Conservation (phyloP, 176 grass and related monocot genomes). For the Dendrocalamus sinicus region DNA sequence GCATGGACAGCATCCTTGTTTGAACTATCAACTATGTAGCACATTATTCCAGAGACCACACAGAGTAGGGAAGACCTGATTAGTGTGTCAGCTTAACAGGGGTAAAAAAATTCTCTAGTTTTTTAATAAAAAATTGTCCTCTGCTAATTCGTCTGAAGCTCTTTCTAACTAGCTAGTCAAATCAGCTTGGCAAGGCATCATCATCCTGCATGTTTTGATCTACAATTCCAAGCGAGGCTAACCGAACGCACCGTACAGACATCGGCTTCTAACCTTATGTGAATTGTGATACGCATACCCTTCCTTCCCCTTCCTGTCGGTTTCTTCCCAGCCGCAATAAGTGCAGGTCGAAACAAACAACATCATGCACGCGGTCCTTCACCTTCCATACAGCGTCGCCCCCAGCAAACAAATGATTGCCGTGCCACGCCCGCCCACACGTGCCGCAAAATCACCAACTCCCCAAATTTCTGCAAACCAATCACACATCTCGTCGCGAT, state of each 20-base stretch:
- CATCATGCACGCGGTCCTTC: slow-evolving; percentile 23
- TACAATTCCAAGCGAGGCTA: background rate
- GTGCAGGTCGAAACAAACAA: slow-evolving; percentile 24
- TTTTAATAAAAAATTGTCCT: no score
- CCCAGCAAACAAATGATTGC: slow-evolving; percentile 31
- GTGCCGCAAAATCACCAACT: slow-evolving; percentile 22
- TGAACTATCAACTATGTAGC: slow-evolving; percentile 18
- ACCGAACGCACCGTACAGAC: background rate
- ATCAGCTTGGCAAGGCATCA: background rate
- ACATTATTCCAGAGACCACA: background rate
- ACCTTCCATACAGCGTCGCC: slow-evolving; percentile 29
- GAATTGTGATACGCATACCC: background rate
- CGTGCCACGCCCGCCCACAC: slow-evolving; percentile 19
- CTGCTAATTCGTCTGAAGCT: background rate
- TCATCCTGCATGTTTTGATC: background rate
- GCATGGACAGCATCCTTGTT: background rate
- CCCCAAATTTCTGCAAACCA: slow-evolving; percentile 42
- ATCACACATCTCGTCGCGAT: background rate
- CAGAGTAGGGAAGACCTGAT: slow-evolving; percentile 6
- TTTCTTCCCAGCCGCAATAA: background rate
- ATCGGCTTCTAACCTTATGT: slow-evolving; percentile 5
- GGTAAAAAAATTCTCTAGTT: background rate
- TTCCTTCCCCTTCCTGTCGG: background rate
- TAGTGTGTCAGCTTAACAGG: background rate
- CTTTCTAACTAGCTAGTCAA: background rate